Evolutionary conservation across 805 yeast genomes (phyloP).

Genomic region (Yamadazyma kitorensis): DNA sequence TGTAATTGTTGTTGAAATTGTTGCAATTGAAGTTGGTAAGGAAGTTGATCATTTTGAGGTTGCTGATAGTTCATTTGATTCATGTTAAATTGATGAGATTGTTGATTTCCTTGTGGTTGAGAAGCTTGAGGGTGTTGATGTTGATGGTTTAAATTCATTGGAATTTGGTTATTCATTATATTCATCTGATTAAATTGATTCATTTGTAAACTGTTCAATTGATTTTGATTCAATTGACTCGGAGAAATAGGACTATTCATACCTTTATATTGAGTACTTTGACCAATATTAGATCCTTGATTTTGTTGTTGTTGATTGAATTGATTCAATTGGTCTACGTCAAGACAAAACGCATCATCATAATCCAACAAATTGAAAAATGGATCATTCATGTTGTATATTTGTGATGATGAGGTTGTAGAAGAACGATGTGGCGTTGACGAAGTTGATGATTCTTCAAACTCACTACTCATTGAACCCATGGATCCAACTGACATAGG

Average conservation of each 20-base stretch:
- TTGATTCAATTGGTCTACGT: constrained; percentile 30
- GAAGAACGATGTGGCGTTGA: background rate
- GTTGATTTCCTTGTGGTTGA: too few relatives aligned
- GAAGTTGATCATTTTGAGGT: constrained; percentile 2
- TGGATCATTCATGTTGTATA: constrained; percentile 1
- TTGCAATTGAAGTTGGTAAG: constrained; percentile 2
- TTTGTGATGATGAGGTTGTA: background rate
- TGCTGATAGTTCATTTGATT: constrained; percentile 7
- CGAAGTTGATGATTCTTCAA: too few relatives aligned
- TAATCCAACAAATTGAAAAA: constrained; percentile 22
- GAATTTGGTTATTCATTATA: constrained; percentile 4
- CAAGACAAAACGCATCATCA: constrained; percentile 44
- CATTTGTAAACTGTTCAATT: background rate
- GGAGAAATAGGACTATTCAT: too few relatives aligned
- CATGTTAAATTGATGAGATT: constrained; percentile 8
- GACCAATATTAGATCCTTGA: too few relatives aligned
- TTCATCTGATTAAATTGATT: constrained; percentile 5
- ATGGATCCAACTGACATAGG: too few relatives aligned
- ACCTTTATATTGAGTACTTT: too few relatives aligned
- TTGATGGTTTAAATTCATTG: constrained; percentile 4
- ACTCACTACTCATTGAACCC: too few relatives aligned
- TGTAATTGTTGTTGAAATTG: constrained; percentile 2
- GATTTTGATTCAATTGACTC: constrained; percentile 2
- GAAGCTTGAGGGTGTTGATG: constrained; percentile 4
- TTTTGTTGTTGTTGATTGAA: constrained; percentile 2